Evolutionary conservation across 208 protist genomes (phyloP), one percentile per base, ranked within the genome.

Genomic region (Wallacemonas sp.): DNA sequence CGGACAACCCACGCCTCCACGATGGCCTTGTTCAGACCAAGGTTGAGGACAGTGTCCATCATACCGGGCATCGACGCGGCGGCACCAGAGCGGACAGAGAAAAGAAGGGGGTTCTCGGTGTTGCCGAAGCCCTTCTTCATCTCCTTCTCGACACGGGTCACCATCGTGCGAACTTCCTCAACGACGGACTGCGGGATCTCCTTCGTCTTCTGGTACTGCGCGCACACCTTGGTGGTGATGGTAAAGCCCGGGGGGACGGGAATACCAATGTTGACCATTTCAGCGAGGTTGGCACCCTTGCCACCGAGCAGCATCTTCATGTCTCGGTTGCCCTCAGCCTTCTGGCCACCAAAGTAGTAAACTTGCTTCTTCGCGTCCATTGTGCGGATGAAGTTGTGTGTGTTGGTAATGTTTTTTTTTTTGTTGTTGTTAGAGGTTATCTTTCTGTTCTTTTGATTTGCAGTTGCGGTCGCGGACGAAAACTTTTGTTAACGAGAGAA

Each of bases 21-120:
- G 31, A 75, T 89, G 0, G 58, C 70, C 62, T 95, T 92, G 74
- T 97, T 98, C 31, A 98, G 74, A 38, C 95, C 95, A 47, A 98
- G 84, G 77, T 98, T 98, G 56, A 98, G 82, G 26, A 98, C 91
- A 24, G 96, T 97, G 77, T 96, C 93, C 91, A 98, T 97, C 96
- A 98, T 98, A 28, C 96, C 96, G 41, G 96, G 96, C 96, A 98
- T 98, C 28, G 96, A 98, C 14, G 97, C 86, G 5, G 87, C 85
- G 45, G 96, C 96, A 44, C 96, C 96, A 24, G 89, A 97, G 66
- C 95, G 87, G 33, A 98, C 94, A 46, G 95, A 97, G 68, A 98
- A 88, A 28, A 98, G 83, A 28, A 98, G 84, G 17, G 96, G 96
- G 46, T 95, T 93, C 24, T 66, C 31, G 26, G 65, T 59, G 55